These are phyloP conservation scores for Penicillium coprophilum DNA, from an alignment of 495 filamentous ascomycete genomes.

Conservation along the genomic window DNA sequence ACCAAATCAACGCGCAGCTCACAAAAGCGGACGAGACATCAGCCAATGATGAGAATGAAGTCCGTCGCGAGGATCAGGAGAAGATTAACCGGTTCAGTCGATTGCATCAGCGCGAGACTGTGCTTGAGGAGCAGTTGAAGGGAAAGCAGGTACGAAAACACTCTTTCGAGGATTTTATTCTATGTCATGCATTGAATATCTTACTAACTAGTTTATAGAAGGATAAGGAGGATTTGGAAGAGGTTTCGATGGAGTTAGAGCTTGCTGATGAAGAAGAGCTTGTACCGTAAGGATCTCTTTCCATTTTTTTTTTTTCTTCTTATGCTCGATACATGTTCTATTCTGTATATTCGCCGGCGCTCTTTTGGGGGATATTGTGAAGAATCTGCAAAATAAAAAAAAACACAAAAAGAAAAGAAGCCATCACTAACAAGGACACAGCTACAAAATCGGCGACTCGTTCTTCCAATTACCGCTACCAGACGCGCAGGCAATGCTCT, in stretches of 20 bases:
- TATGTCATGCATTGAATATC: slow-evolving; percentile 5
- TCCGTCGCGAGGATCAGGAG: slow-evolving; percentile 94
- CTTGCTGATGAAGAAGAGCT: slow-evolving; percentile 93
- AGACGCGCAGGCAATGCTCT: slow-evolving; percentile 82
- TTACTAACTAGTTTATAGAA: slow-evolving; percentile 57
- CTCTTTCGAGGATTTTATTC: background rate
- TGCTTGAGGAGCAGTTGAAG: slow-evolving; percentile 78
- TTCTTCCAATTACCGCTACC: slow-evolving; percentile 82
- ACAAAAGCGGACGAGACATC: slow-evolving; percentile 82
- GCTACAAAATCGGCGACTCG: slow-evolving; percentile 94
- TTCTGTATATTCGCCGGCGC: background rate
- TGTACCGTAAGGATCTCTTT: slow-evolving; percentile 64
- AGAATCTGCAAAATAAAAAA: background rate
- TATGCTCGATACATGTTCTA: background rate
- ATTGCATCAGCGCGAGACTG: slow-evolving; percentile 79
- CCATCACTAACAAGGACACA: slow-evolving; percentile 31
- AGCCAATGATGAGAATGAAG: slow-evolving; percentile 77
- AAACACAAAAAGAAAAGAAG: background rate
- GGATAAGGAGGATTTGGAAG: slow-evolving; percentile 96
- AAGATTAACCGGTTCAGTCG: slow-evolving; percentile 98
- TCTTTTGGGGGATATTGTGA: background rate
- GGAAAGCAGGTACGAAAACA: slow-evolving; percentile 67
- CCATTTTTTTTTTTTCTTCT: background rate
- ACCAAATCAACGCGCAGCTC: slow-evolving; percentile 56
- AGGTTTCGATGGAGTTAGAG: slow-evolving; percentile 86